Percentiles rank a stretch among this genome's conserved stretches.
These are phyloP conservation scores for Podospora appendiculata DNA, from an alignment of 495 filamentous ascomycete species.

Conservation along the genomic window DNA sequence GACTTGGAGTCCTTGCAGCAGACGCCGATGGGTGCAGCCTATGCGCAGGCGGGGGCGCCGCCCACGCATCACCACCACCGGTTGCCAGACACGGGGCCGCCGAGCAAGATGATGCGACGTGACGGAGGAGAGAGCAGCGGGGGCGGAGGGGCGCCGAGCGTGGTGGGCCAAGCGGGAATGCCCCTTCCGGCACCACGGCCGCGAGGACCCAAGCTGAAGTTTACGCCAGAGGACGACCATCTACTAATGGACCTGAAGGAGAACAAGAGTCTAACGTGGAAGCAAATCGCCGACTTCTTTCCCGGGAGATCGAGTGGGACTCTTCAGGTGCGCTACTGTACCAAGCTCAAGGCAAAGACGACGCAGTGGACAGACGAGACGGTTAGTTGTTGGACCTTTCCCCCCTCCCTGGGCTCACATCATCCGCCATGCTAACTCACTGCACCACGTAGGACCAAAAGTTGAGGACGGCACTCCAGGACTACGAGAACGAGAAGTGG, in stretches of 20 bases:
- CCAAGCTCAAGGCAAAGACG: conserved; percentile 84
- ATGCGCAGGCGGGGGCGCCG: conserved; percentile 26
- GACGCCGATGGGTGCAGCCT: conserved; percentile 34
- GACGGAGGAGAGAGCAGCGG: conserved; percentile 39
- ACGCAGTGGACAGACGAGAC: conserved; percentile 90
- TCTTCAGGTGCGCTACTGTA: conserved; percentile 88
- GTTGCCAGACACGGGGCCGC: conserved; percentile 57
- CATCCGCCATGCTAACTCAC: conserved; percentile 10
- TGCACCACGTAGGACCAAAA: conserved; percentile 54
- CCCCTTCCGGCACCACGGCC: conserved; percentile 67
- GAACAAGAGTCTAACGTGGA: conserved; percentile 87
- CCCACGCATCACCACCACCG: conserved; percentile 67
- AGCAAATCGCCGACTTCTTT: conserved; percentile 92
- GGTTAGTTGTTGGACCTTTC: conserved; percentile 44
- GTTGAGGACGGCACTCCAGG: conserved; percentile 69
- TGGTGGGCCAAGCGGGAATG: conserved; percentile 79
- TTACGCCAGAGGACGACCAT: conserved; percentile 81
- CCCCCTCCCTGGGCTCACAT: background rate
- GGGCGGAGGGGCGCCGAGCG: conserved; percentile 51
- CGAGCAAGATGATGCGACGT: conserved; percentile 46
- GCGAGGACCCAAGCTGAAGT: conserved; percentile 78
- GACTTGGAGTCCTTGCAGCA: conserved; percentile 44
- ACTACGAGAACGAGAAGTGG: conserved; percentile 90
- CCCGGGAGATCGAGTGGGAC: conserved; percentile 82
- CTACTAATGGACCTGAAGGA: conserved; percentile 83